Percentiles rank a stretch among this genome's conserved stretches.
phyloP scores from a whole-genome alignment of 2,329 filamentous ascomycete genomes.

The Aspergillus sp. region DNA sequence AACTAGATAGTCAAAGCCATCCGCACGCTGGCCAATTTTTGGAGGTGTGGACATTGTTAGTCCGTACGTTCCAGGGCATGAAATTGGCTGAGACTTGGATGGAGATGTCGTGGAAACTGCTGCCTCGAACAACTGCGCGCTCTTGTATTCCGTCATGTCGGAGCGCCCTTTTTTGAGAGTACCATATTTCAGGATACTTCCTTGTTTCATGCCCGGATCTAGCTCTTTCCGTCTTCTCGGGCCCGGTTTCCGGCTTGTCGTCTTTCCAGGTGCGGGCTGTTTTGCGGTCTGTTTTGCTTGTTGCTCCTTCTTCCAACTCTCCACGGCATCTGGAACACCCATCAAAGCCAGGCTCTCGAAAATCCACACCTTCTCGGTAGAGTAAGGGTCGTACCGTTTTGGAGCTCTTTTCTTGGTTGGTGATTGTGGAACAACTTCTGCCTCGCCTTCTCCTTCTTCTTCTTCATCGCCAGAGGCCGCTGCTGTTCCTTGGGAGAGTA shows the following conservation, averaged over 20 bases:
- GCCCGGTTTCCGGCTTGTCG: constrained; percentile 25
- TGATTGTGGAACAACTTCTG: constrained; percentile 22
- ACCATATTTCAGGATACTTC: constrained; percentile 43
- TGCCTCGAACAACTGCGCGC: constrained; percentile 31
- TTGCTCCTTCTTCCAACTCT: constrained; percentile 60
- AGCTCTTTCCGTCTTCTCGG: constrained; percentile 38
- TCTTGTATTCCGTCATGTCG: constrained; percentile 28
- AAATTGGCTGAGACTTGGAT: constrained; percentile 13
- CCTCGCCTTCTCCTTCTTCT: constrained; percentile 32
- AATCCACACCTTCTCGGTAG: constrained; percentile 68
- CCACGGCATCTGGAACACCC: constrained; percentile 64
- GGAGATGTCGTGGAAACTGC: constrained; percentile 20
- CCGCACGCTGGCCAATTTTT: constrained; percentile 2
- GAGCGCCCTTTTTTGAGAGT: constrained; percentile 38
- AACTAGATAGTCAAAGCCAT: constrained; percentile 26
- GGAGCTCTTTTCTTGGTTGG: constrained; percentile 28
- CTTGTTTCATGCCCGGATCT: constrained; percentile 42
- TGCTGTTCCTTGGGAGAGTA: constrained; percentile 32
- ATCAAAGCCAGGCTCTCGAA: constrained; percentile 63
- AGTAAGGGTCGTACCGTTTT: constrained; percentile 60
- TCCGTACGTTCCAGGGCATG: constrained; percentile 7
- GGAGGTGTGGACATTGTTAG: constrained; percentile 14
- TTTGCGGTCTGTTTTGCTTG: constrained; percentile 25
- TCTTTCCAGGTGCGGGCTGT: constrained; percentile 29
- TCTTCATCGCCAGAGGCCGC: constrained; percentile 33